Percentiles rank a stretch among this genome's conserved stretches.
Evolutionary conservation across 345 rosid species (phyloP).

Genomic region (Populus pruinosa): DNA sequence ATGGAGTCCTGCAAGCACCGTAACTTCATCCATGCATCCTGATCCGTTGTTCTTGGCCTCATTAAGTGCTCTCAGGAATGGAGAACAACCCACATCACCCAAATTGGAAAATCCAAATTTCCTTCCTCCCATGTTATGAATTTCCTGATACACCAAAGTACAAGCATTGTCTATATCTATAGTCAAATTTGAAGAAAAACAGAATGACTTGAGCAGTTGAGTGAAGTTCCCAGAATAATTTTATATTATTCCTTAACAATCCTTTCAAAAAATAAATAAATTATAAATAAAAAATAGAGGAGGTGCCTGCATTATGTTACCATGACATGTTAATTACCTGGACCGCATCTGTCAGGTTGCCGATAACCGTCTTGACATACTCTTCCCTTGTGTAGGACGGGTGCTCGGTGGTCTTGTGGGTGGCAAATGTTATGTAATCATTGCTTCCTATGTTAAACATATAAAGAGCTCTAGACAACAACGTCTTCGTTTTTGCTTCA

Average conservation of each 20-base stretch:
- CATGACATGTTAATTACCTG: slow-evolving; percentile 17
- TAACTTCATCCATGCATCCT: slow-evolving; percentile 10
- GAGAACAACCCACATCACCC: slow-evolving; percentile 27
- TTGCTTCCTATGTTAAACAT: slow-evolving; percentile 37
- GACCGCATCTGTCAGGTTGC: slow-evolving; percentile 28
- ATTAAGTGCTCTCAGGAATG: slow-evolving; percentile 6
- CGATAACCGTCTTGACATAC: slow-evolving; percentile 23
- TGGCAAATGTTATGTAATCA: slow-evolving; percentile 18
- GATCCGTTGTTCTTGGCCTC: slow-evolving; percentile 14
- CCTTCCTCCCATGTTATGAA: slow-evolving; percentile 40
- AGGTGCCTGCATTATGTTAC: too few relatives aligned
- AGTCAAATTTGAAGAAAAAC: too few relatives aligned
- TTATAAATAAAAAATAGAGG: too few relatives aligned
- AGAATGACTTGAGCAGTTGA: too few relatives aligned
- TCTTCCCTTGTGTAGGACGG: slow-evolving; percentile 18
- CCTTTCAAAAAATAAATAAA: too few relatives aligned
- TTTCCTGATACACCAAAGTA: slow-evolving; percentile 24
- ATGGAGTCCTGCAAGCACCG: slow-evolving; percentile 20
- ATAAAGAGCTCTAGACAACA: slow-evolving; percentile 41
- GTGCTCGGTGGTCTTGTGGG: slow-evolving; percentile 14
- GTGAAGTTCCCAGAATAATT: too few relatives aligned
- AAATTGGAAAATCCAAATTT: slow-evolving; percentile 38
- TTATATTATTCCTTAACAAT: too few relatives aligned
- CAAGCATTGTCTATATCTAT: not conserved
- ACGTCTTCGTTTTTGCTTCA: slow-evolving; percentile 18